These are phyloP conservation scores for Zopfia rhizophila DNA, from an alignment of 2,329 filamentous ascomycete genomes.

Conservation along the genomic window DNA sequence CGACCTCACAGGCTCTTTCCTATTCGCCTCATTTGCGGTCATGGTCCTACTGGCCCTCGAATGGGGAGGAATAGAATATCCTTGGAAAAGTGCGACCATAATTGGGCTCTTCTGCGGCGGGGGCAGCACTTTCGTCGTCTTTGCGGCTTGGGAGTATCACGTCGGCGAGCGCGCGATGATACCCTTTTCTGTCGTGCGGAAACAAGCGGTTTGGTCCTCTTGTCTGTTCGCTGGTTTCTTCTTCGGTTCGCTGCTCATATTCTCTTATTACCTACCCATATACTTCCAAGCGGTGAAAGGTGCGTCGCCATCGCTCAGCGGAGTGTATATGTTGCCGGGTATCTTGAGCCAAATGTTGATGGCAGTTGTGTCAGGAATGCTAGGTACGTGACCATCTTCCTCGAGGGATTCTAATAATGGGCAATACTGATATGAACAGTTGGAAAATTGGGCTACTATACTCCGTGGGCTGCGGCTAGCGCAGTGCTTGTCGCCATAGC, in stretches of 20 bases:
- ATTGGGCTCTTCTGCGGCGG: slow-evolving; percentile 50
- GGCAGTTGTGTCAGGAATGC: slow-evolving; percentile 28
- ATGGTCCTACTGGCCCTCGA: slow-evolving; percentile 54
- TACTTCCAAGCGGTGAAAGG: slow-evolving; percentile 56
- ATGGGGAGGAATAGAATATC: slow-evolving; percentile 44
- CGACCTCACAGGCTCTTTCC: slow-evolving; percentile 49
- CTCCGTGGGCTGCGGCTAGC: slow-evolving; percentile 42
- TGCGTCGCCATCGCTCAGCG: slow-evolving; percentile 50
- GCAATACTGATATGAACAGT: too few relatives aligned
- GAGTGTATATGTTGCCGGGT: slow-evolving; percentile 51
- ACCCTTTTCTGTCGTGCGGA: slow-evolving; percentile 45
- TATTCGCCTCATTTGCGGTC: slow-evolving; percentile 46
- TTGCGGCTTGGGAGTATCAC: slow-evolving; percentile 48
- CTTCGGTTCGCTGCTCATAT: slow-evolving; percentile 32
- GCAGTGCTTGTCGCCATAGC: slow-evolving; percentile 49
- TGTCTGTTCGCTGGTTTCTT: slow-evolving; percentile 30
- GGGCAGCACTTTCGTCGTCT: slow-evolving; percentile 39
- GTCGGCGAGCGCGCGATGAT: slow-evolving; percentile 52
- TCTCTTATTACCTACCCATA: slow-evolving; percentile 48
- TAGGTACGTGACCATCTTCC: slow-evolving; percentile 28
- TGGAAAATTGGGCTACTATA: slow-evolving; percentile 34
- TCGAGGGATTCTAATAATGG: too few relatives aligned
- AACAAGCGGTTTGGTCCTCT: slow-evolving; percentile 44
- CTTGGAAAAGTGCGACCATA: slow-evolving; percentile 46
- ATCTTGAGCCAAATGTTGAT: slow-evolving; percentile 40